Percentiles rank a stretch among this genome's conserved stretches.
phyloP scores from a whole-genome alignment of 2,329 filamentous ascomycete genomes.

The Pseudodiploospora longispora region DNA sequence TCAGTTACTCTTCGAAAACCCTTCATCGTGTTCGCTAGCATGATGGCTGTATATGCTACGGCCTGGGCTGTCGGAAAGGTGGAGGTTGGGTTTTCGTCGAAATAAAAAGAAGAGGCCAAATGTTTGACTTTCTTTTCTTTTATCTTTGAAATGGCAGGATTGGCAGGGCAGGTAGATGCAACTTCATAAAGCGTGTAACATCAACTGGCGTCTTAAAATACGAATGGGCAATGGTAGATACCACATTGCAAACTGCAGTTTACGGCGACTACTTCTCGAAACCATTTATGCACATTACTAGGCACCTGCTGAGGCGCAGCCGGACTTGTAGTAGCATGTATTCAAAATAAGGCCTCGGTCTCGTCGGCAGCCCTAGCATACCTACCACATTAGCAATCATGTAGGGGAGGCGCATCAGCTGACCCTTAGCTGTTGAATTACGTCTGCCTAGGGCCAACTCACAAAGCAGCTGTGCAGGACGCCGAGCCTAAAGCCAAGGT shows the following conservation, averaged over 20 bases:
- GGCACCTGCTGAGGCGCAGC: too few species aligned
- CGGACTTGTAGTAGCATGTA: too few species aligned
- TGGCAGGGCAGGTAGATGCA: background rate
- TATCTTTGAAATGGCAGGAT: background rate
- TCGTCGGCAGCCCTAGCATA: too few species aligned
- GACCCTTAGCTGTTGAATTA: too few species aligned
- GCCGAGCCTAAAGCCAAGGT: too few species aligned
- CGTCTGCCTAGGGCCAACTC: too few species aligned
- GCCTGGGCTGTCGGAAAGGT: conserved; percentile 70
- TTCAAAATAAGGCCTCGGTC: too few species aligned
- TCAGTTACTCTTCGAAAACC: conserved; percentile 76
- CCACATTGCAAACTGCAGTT: background rate
- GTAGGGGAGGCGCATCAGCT: too few species aligned
- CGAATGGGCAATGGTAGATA: conserved; percentile 10
- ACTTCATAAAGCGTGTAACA: conserved; percentile 9
- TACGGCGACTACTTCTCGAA: too few species aligned
- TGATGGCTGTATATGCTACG: conserved; percentile 65
- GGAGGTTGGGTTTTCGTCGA: conserved; percentile 65
- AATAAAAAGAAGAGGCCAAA: conserved; percentile 20
- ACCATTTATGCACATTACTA: too few species aligned
- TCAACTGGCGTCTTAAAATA: conserved; percentile 11
- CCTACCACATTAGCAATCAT: too few species aligned
- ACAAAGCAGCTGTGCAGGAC: too few species aligned
- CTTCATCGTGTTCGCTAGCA: conserved; percentile 65
- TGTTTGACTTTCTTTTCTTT: background rate